phyloP scores from a whole-genome alignment of 2,329 filamentous ascomycete species.

The Akanthomyces lecanii region DNA sequence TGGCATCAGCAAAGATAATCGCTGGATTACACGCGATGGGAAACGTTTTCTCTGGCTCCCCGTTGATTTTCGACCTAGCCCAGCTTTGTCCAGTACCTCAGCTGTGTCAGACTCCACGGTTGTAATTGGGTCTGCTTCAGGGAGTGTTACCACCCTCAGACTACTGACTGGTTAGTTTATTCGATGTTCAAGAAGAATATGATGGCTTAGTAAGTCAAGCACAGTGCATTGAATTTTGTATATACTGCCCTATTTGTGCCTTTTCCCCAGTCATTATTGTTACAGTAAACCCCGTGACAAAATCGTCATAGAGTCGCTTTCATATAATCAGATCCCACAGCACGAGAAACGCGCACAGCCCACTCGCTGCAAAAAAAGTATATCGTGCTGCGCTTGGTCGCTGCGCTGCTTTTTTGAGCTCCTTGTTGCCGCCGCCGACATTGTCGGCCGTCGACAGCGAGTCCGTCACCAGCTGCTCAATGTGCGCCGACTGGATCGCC shows the following conservation, averaged over 20 bases:
- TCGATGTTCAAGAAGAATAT: too few species aligned
- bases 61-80: too few species aligned
- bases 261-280: not conserved
- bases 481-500: slow-evolving; percentile 78
- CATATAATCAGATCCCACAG: slow-evolving; percentile 70
- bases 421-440: slow-evolving; percentile 81
- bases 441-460: slow-evolving; percentile 79
- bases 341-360: slow-evolving; percentile 69
- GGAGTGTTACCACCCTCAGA: too few species aligned
- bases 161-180: too few species aligned
- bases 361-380: slow-evolving; percentile 76
- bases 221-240: not conserved
- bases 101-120: too few species aligned
- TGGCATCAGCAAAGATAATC: too few species aligned
- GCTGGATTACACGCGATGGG: too few species aligned
- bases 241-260: not conserved
- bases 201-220: too few species aligned
- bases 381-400: slow-evolving; percentile 68
- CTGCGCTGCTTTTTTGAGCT: slow-evolving; percentile 78
- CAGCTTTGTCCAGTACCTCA: too few species aligned
- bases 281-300: not conserved
- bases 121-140: too few species aligned
- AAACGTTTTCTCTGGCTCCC: too few species aligned
- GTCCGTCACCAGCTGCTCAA: slow-evolving; percentile 83
- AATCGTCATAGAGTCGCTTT: not conserved